These are phyloP conservation scores for Alisma plantagoaquatica DNA, from an alignment of 106 monocot genomes.

Conservation along the genomic window DNA sequence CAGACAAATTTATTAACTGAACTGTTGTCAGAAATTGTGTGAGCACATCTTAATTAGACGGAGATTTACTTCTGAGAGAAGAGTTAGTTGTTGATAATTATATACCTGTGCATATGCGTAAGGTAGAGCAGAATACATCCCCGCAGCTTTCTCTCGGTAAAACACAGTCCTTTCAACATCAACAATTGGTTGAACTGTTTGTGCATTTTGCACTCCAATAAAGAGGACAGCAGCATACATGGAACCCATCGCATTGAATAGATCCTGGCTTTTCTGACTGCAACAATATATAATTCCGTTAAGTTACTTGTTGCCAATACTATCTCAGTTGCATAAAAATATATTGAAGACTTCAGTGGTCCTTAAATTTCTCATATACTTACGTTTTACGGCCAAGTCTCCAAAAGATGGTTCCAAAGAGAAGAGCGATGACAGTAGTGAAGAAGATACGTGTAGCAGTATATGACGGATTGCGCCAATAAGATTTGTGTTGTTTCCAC, in stretches of 20 bases:
- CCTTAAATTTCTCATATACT: too few relatives aligned
- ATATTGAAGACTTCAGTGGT: too few relatives aligned
- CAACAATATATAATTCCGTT: too few relatives aligned
- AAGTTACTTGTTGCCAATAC: too few relatives aligned
- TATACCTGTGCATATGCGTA: conserved; percentile 60
- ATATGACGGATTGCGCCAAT: conserved; percentile 37
- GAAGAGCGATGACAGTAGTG: conserved; percentile 21
- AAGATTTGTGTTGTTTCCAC: conserved; percentile 31
- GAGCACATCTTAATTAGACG: too few relatives aligned
- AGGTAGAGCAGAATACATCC: conserved; percentile 74
- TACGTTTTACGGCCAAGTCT: conserved; percentile 26
- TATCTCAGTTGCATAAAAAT: too few relatives aligned
- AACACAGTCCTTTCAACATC: conserved; percentile 60
- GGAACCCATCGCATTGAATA: conserved; percentile 62
- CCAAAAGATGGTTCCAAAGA: conserved; percentile 44
- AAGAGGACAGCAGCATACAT: conserved; percentile 55
- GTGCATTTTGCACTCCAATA: conserved; percentile 42
- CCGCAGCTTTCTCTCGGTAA: conserved; percentile 72
- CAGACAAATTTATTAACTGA: too few relatives aligned
- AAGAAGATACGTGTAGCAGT: conserved; percentile 30
- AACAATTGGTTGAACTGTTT: conserved; percentile 52
- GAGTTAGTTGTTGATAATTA: too few relatives aligned
- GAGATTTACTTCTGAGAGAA: too few relatives aligned
- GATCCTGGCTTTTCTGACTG: conserved; percentile 39
- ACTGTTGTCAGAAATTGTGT: too few relatives aligned